Percentiles rank a stretch among this genome's conserved stretches.
Evolutionary conservation across 176 grass and related monocot genomes (phyloP).

Genomic region (Raddia distichophylla): DNA sequence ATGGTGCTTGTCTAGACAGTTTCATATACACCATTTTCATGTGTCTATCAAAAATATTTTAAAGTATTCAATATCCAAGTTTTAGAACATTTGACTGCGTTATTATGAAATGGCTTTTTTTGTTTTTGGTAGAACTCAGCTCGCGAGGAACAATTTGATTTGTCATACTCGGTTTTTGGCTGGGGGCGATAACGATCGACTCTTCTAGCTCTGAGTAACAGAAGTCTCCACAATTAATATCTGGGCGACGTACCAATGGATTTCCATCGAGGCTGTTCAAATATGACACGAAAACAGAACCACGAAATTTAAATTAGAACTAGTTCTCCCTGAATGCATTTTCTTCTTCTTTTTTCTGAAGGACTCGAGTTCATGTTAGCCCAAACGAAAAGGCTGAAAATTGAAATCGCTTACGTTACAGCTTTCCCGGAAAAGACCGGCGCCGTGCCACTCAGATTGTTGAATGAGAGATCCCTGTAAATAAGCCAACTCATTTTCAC

Average conservation of each 20-base stretch:
- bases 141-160: background rate
- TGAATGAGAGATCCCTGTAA: constrained; percentile 79
- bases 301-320: constrained; percentile 7
- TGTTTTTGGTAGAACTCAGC: background rate
- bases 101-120: too few relatives aligned
- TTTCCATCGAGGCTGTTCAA: constrained; percentile 64
- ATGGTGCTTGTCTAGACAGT: too few relatives aligned
- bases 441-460: constrained; percentile 72
- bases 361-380: background rate
- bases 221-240: constrained; percentile 21
- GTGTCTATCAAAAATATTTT: too few relatives aligned
- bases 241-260: constrained; percentile 43
- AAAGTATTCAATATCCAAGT: too few relatives aligned
- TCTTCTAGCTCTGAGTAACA: constrained; percentile 39
- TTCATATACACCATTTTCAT: too few relatives aligned
- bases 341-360: too few relatives aligned
- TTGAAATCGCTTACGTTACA: constrained; percentile 47
- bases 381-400: constrained; percentile 30
- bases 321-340: background rate
- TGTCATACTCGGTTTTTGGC: constrained; percentile 25
- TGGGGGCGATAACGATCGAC: constrained; percentile 29
- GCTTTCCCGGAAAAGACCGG: constrained; percentile 40
- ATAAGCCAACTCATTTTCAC: constrained; percentile 15
- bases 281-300: constrained; percentile 22
- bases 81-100: too few relatives aligned